phyloP scores from a whole-genome alignment of 2,329 filamentous ascomycete species.

The Exophiala aquamarina region DNA sequence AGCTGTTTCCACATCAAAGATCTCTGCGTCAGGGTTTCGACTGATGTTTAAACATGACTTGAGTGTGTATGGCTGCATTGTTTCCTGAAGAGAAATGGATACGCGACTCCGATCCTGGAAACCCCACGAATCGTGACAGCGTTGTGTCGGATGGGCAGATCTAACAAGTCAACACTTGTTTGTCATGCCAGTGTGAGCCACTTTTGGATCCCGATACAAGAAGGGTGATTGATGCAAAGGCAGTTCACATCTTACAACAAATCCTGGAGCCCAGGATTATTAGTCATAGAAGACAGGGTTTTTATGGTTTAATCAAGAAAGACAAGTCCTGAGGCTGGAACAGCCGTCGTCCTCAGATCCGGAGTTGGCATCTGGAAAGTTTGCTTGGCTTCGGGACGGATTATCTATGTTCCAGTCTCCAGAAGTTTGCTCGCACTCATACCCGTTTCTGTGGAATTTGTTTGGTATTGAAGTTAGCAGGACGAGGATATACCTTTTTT shows the following conservation, averaged over 20 bases:
- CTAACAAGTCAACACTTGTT: background rate
- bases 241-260: background rate
- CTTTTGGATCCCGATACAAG: background rate
- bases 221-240: background rate
- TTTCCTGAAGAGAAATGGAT: background rate
- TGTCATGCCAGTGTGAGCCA: background rate
- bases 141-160: background rate
- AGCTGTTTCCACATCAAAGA: constrained; percentile 13
- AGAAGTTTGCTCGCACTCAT: too few species aligned
- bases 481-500: too few species aligned
- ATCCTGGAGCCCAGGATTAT: too few species aligned
- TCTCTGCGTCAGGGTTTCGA: constrained; percentile 19
- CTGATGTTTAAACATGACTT: constrained; percentile 14
- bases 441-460: too few species aligned
- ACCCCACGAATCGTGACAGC: constrained; percentile 4
- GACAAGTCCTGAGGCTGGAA: background rate
- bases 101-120: background rate
- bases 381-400: constrained; percentile 1
- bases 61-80: constrained; percentile 14
- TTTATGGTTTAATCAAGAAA: too few species aligned
- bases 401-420: background rate
- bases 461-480: too few species aligned
- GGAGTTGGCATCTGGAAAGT: background rate
- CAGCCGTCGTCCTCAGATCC: background rate
- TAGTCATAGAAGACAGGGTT: too few species aligned